These are phyloP conservation scores for Ophiostoma perfectum DNA, from an alignment of 2,329 filamentous ascomycete species.

Conservation along the genomic window DNA sequence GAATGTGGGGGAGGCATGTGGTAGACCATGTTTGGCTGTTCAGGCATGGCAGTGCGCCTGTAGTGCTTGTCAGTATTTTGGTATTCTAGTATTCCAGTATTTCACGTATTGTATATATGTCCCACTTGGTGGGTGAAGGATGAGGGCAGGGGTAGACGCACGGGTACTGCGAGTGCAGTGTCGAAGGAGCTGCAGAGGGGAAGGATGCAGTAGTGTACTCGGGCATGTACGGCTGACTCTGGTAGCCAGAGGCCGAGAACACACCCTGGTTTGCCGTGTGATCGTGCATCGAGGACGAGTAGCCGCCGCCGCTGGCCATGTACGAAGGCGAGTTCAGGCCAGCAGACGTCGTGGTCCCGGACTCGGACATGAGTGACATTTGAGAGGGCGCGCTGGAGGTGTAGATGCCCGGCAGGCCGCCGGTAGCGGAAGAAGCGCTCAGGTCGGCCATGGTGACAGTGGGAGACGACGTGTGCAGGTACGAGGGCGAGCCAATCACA, in stretches of 20 bases:
- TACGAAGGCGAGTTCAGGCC: constrained; percentile 43
- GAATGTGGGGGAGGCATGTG: constrained; percentile 1
- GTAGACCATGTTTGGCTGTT: constrained; percentile 12
- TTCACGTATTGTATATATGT: neutral
- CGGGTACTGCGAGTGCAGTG: constrained; percentile 33
- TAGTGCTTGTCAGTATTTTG: neutral
- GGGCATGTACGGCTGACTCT: constrained; percentile 32
- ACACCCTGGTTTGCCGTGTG: constrained; percentile 30
- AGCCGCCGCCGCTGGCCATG: neutral
- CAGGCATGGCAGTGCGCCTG: constrained; percentile 15
- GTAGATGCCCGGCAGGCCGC: constrained; percentile 43
- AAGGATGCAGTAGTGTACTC: constrained; percentile 29
- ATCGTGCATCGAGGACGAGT: constrained; percentile 28
- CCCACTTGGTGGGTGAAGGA: neutral
- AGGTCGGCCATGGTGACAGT: constrained; percentile 40
- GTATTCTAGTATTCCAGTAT: neutral
- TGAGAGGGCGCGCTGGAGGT: constrained; percentile 43
- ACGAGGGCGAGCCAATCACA: constrained; percentile 16
- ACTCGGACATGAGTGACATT: constrained; percentile 48
- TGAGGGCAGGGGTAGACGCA: constrained; percentile 26
- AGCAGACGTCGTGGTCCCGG: constrained; percentile 35
- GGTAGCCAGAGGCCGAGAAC: constrained; percentile 34
- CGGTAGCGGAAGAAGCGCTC: constrained; percentile 36
- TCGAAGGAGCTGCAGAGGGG: constrained; percentile 30
- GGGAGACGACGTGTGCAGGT: neutral